Conservation (phyloP, 305 asterid genomes). For the Rubia tinctorum region DNA sequence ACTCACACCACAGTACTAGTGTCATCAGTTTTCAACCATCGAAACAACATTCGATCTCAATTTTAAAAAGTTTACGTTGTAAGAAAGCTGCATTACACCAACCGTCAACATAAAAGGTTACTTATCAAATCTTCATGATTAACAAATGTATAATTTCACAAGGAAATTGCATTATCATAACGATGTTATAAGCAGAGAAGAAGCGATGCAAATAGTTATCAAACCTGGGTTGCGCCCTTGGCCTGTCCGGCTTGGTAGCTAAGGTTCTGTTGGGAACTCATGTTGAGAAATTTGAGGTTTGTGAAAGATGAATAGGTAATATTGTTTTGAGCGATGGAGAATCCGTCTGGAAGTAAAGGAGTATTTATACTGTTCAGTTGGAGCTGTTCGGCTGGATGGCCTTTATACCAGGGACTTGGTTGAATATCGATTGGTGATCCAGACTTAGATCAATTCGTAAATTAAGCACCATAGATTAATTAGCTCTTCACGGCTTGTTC, state of each 20-base stretch:
- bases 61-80: too few relatives aligned
- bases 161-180: too few relatives aligned
- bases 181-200: too few relatives aligned
- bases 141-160: too few relatives aligned
- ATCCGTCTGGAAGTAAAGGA: background rate
- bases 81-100: too few relatives aligned
- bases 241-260: background rate
- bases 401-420: background rate
- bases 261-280: constrained; percentile 1
- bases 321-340: background rate
- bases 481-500: background rate
- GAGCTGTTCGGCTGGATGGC: background rate
- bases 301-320: background rate
- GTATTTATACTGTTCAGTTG: background rate
- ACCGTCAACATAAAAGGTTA: too few relatives aligned
- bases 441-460: background rate
- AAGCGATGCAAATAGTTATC: background rate
- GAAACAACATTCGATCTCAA: too few relatives aligned
- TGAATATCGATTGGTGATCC: background rate
- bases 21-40: too few relatives aligned
- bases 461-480: background rate
- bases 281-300: background rate
- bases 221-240: background rate
- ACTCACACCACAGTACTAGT: too few relatives aligned
- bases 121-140: too few relatives aligned